These are phyloP conservation scores for Prunus campanulata DNA, from an alignment of 306 rosid species.

Conservation along the genomic window DNA sequence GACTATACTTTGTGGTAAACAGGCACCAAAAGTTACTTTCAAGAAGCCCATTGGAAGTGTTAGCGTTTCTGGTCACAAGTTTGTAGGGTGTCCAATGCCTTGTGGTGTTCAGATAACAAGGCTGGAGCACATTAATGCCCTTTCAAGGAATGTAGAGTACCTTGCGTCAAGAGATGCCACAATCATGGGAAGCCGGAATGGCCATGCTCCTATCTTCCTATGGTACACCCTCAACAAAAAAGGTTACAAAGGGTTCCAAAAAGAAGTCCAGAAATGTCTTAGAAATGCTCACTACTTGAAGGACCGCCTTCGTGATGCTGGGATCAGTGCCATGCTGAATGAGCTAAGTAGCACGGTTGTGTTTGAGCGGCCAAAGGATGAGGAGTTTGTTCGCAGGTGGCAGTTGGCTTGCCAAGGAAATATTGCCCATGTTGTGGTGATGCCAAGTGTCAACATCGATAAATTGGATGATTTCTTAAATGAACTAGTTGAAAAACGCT, in stretches of 20 bases:
- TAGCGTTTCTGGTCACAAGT: slow-evolving; percentile 59
- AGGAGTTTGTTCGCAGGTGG: slow-evolving; percentile 55
- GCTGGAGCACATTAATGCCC: slow-evolving; percentile 46
- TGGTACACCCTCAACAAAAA: slow-evolving; percentile 64
- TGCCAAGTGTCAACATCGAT: slow-evolving; percentile 52
- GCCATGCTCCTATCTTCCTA: slow-evolving; percentile 68
- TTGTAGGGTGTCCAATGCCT: slow-evolving; percentile 61
- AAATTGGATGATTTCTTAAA: slow-evolving; percentile 48
- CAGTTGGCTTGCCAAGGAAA: slow-evolving; percentile 61
- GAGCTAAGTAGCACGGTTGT: slow-evolving; percentile 62
- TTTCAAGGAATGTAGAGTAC: slow-evolving; percentile 57
- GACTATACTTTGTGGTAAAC: slow-evolving; percentile 13
- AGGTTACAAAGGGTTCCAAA: slow-evolving; percentile 59
- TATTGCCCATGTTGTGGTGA: slow-evolving; percentile 61
- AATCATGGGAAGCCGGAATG: slow-evolving; percentile 71
- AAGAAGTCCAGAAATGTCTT: slow-evolving; percentile 65
- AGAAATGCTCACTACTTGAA: slow-evolving; percentile 58
- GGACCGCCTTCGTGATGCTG: slow-evolving; percentile 32
- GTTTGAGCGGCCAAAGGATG: slow-evolving; percentile 59
- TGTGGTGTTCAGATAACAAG: slow-evolving; percentile 57
- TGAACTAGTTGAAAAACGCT: slow-evolving; percentile 37
- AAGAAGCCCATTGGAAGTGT: slow-evolving; percentile 54
- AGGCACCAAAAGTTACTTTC: slow-evolving; percentile 59
- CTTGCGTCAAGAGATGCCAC: slow-evolving; percentile 75
- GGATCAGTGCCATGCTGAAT: slow-evolving; percentile 66